Evolutionary conservation across 768 basidiomycete species (phyloP), one percentile per base, ranked within the genome.

Genomic region (Cytidiella melzeri): DNA sequence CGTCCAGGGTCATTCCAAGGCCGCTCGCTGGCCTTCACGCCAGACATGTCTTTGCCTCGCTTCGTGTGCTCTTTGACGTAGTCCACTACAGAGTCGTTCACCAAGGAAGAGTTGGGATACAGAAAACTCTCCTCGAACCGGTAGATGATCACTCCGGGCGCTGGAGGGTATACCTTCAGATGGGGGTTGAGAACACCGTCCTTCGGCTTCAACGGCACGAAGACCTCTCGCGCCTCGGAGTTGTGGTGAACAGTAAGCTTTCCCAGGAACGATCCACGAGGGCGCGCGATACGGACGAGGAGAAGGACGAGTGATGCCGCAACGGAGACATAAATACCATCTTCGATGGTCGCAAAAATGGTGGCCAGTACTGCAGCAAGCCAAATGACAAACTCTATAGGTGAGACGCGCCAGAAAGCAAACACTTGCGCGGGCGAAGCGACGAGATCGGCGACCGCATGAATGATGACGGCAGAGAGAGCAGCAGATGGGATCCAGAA

Each of bases 1-100:
- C 85, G 86, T 25, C 90, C 89, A 11, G 88, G 82, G 57, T 96
- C 92, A 61, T 98, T 98, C 94, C 94, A 98, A 12, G 89, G 78
- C 41, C 93, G 79, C 62, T 94, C 91, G 48, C 75, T 72, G 25
- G 79, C 68, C 48, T 68, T 75, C 51, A 89, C 72, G n/a, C 68
- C 61, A 36, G 74, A 70, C 67, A 86, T 73, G 63, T 93, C 86
- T 58, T 75, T 79, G 21, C 89, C 92, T 40, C 87, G 77, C 25
- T 80, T 75, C 55, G 86, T 90, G 57, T 83, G 73, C 48, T 69
- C 69, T 66, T 87, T 92, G 56, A 95, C 88, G 55, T 91, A 75
- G 55, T 85, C 84, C 15, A 93, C 85, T 18, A 98, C 69, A 1
- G 74, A 70, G 38, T 80, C 77, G 64, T 92, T 92, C 60, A 80